Base-by-base conservation (phyloP, 768 basidiomycete species). In the Tylopilus sp. region DNA sequence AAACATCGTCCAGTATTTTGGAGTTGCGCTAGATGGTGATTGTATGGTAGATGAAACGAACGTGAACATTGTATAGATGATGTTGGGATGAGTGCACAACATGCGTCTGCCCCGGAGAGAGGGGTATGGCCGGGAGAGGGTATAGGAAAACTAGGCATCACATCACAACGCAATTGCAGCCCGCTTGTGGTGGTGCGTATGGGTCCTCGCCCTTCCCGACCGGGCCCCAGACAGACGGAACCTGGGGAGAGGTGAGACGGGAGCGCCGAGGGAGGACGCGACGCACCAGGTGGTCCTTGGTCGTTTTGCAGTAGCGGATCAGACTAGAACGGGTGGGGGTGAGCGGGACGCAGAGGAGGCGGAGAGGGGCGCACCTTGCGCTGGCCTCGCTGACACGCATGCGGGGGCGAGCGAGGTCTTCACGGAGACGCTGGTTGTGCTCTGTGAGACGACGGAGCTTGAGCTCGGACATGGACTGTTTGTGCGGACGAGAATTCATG, bases 391-490 rank as follows among this genome's bases (percentile, higher is more conserved):
- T 94, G 57, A 98, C 89, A 60, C 87, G 77, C 63, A 94, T 84
- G 65, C 95, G 78, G n/a, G 92, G 92, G 60, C 94, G 76, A 40
- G 86, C 84, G 56, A 98, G 74, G 71, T 98, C 95, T 67, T 97
- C 95, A 64, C 86, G 78, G 66, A 97, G 71, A 58, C 95, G 81
- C 69, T 90, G 86, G 66, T 96, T 98, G 75, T 97, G 93, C 74
- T 98, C 95, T 46, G 87, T 89, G 67, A 98, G 76, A 36, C 95
- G 80, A 33, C 94, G 84, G 57, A 97, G 85, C 82, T 96, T 97
- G 68, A 97, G 88, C 81, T 97, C 95, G 45, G 90, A 91, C 92
- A 98, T 96, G 64, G 92, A 91, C 81, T 94, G 93, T 81, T 89
- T 89, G 70, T 87, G 87, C 24, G 86, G 85, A 63, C 87, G 83